These are phyloP conservation scores for Thielaviopsis musarum DNA, from an alignment of 2,329 filamentous ascomycete species.

Conservation along the genomic window DNA sequence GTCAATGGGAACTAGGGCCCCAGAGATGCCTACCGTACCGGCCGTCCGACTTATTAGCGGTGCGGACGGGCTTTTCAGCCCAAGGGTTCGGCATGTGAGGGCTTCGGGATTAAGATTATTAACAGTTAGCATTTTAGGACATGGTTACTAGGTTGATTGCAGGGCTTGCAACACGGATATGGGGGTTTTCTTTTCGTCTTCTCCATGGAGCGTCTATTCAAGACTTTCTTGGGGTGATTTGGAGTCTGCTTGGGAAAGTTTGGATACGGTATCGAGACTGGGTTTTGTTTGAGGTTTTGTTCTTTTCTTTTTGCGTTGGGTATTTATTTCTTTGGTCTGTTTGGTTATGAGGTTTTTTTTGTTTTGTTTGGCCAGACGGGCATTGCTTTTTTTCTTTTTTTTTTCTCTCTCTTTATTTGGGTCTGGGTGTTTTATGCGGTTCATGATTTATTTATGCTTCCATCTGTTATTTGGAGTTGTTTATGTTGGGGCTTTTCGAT, in stretches of 20 bases:
- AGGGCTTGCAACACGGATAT: not conserved
- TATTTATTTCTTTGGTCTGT: not conserved
- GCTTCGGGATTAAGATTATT: constrained; percentile 3
- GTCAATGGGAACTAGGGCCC: constrained; percentile 9
- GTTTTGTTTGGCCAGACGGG: not conserved
- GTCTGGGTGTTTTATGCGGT: not conserved
- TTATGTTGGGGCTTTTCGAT: not conserved
- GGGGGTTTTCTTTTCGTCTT: not conserved
- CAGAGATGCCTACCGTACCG: constrained; percentile 7
- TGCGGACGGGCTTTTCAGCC: not conserved
- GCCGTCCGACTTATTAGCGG: constrained; percentile 8
- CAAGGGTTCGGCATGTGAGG: not conserved
- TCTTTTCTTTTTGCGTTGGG: not conserved
- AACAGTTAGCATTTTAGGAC: constrained; percentile 6
- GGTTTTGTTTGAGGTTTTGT: not conserved
- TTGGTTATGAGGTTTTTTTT: not conserved
- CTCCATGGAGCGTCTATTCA: not conserved
- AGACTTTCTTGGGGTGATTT: not conserved
- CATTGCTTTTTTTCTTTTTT: not conserved
- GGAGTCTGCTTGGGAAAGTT: not conserved
- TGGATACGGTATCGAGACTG: not conserved
- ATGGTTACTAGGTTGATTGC: not conserved
- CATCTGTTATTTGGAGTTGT: not conserved
- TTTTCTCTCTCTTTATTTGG: not conserved
- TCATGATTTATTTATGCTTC: not conserved